Percentiles rank a stretch among this genome's conserved stretches.
phyloP scores from a whole-genome alignment of 2,329 filamentous ascomycete genomes.

The Colletotrichum sp. region DNA sequence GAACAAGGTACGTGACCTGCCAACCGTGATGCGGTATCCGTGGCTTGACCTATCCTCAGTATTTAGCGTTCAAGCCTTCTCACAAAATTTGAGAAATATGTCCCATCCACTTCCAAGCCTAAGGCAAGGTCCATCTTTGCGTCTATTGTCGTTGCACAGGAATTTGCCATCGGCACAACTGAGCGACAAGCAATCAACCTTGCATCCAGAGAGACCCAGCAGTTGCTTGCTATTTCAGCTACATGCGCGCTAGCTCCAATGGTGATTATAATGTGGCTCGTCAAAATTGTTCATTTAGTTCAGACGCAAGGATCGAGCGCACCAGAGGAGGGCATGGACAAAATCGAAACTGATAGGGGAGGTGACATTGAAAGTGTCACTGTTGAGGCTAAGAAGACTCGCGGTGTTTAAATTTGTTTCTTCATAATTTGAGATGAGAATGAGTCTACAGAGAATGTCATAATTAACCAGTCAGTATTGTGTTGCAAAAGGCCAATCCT shows the following conservation, averaged over 20 bases:
- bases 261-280: background rate
- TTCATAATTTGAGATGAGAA: no score
- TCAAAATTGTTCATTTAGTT: background rate
- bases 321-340: background rate
- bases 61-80: background rate
- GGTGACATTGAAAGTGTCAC: background rate
- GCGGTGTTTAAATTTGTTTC: background rate
- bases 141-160: background rate
- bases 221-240: background rate
- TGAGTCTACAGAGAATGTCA: background rate
- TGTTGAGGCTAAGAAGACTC: background rate
- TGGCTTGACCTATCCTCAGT: background rate
- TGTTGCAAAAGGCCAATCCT: conserved; percentile 14
- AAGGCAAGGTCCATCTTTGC: background rate
- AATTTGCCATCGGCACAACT: background rate
- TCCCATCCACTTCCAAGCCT: background rate
- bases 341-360: background rate
- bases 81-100: background rate
- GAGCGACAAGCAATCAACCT: background rate
- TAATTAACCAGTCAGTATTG: no score
- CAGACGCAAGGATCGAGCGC: background rate
- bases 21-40: background rate
- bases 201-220: background rate
- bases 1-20: background rate
- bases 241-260: background rate